A percentile compares a stretch with the other conserved stretches of the same genome.
Evolutionary conservation across 1,284 basidiomycete species (phyloP).

Genomic region (Fomitopsis schrenkii): DNA sequence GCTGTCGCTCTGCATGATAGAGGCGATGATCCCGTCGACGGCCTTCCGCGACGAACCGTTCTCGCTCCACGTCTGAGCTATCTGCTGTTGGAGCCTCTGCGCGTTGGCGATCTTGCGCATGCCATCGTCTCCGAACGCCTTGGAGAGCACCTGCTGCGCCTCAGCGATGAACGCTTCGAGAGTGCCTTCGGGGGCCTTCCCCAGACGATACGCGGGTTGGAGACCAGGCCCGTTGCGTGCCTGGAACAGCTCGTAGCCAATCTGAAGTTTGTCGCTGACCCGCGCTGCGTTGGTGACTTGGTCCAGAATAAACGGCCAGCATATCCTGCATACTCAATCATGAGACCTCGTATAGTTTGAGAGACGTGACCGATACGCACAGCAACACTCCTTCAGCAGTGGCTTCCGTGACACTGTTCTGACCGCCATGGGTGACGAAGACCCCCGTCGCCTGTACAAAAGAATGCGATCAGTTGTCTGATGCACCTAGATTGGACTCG

Average conservation of each 20-base stretch:
- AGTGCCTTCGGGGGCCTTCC: conserved; percentile 10
- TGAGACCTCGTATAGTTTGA: background rate
- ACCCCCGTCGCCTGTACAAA: conserved; percentile 8
- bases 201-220: conserved; percentile 13
- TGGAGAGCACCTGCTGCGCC: conserved; percentile 12
- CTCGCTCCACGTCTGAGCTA: conserved; percentile 11
- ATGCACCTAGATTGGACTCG: background rate
- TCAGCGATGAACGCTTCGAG: conserved; percentile 12
- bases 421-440: conserved; percentile 16
- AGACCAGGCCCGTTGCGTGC: conserved; percentile 19
- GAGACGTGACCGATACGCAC: background rate
- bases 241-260: conserved; percentile 27
- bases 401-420: conserved; percentile 13
- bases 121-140: conserved; percentile 18
- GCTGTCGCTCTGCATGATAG: background rate
- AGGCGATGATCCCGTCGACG: conserved; percentile 2
- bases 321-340: conserved; percentile 12
- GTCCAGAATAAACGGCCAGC: conserved; percentile 20
- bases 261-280: conserved; percentile 14
- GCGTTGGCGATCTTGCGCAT: conserved; percentile 12
- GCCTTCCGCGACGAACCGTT: conserved; percentile 9
- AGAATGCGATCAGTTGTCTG: background rate
- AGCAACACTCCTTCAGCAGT: conserved; percentile 10
- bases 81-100: conserved; percentile 1
- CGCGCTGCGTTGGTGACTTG: conserved; percentile 18